Evolutionary conservation across 176 grass and related monocot genomes (phyloP).

Genomic region (Urochloa ruziziensis): DNA sequence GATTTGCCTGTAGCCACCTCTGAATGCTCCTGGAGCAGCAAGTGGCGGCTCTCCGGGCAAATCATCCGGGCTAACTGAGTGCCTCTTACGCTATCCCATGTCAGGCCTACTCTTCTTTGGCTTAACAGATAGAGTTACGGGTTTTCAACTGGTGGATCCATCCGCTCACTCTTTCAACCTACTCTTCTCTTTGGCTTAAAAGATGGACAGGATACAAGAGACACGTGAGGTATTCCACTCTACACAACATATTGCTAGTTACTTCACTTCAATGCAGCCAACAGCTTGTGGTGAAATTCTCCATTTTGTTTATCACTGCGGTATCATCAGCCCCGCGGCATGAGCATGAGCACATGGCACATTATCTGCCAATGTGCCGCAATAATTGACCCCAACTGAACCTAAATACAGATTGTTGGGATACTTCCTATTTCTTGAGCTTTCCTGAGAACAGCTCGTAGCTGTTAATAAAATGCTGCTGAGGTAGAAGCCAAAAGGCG

Average conservation of each 20-base stretch:
- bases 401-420: not conserved
- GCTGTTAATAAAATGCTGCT: not conserved
- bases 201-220: not conserved
- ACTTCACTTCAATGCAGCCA: not conserved
- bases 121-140: not conserved
- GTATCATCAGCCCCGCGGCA: not conserved
- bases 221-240: not conserved
- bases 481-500: not conserved
- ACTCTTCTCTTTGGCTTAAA: not conserved
- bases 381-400: not conserved
- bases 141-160: too few species aligned
- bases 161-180: not conserved
- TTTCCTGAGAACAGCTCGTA: not conserved
- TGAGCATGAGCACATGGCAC: not conserved
- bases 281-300: not conserved
- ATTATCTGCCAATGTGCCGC: not conserved
- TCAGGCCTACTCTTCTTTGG: conserved; percentile 24
- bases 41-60: conserved; percentile 8
- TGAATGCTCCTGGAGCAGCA: not conserved
- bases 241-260: not conserved
- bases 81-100: conserved; percentile 33
- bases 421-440: not conserved
- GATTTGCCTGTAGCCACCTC: conserved; percentile 46
- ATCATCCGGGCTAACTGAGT: conserved; percentile 37
- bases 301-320: not conserved